Evolutionary conservation across 1,284 basidiomycete genomes (phyloP).

Genomic region (Pseudozyma tsukubaensis): DNA sequence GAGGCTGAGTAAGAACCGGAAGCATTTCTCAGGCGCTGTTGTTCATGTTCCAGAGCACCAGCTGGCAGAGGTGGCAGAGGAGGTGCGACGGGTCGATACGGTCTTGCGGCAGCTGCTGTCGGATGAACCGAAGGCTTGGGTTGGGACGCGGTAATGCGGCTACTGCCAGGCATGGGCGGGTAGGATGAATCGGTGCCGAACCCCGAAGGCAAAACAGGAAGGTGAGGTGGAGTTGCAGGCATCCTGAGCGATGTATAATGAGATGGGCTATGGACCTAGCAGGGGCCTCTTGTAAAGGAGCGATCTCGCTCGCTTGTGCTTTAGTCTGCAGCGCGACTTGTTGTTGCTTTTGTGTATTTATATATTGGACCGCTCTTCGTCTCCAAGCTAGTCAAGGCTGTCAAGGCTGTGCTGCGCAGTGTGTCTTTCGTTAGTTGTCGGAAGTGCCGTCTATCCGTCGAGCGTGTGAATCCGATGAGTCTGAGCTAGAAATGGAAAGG

Average conservation of each 20-base stretch:
- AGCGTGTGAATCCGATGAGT: no score
- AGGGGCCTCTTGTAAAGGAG: no score
- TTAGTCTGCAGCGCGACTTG: no score
- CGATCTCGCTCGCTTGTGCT: neutral
- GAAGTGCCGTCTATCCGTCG: no score
- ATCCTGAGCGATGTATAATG: slow-evolving; percentile 13
- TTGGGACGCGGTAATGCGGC: slow-evolving; percentile 36
- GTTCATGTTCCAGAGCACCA: slow-evolving; percentile 45
- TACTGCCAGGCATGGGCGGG: slow-evolving; percentile 56
- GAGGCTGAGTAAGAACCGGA: slow-evolving; percentile 27
- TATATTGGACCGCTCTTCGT: no score
- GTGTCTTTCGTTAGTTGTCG: no score
- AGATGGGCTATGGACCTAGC: no score
- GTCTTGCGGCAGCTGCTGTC: slow-evolving; percentile 5
- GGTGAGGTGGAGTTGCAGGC: slow-evolving; percentile 33
- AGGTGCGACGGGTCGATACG: slow-evolving; percentile 38
- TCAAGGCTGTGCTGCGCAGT: no score
- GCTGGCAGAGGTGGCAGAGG: slow-evolving; percentile 52
- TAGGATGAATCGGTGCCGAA: slow-evolving; percentile 63
- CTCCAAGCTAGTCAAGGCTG: no score
- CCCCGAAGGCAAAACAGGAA: slow-evolving; percentile 56
- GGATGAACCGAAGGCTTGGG: slow-evolving; percentile 20
- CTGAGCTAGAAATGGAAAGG: no score
- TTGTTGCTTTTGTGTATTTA: no score
- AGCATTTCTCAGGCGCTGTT: slow-evolving; percentile 34